Evolutionary conservation across 2,329 filamentous ascomycete genomes (phyloP).

Genomic region (Apiospora kogelbergensis): DNA sequence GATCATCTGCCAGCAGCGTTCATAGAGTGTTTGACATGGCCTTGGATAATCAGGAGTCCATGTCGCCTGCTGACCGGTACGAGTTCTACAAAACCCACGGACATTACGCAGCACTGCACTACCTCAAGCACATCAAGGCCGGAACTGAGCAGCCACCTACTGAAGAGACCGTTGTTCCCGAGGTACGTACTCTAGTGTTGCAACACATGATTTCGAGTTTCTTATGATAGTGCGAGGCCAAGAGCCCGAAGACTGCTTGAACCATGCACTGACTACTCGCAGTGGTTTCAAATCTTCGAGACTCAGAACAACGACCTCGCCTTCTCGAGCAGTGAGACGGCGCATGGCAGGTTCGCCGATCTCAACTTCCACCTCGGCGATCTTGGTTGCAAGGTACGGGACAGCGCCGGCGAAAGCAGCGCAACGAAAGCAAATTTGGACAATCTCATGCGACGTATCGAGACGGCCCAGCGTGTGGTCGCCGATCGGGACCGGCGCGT

Average conservation of each 20-base stretch:
- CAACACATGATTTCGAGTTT: neutral
- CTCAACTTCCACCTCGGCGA: neutral
- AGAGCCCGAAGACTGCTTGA: neutral
- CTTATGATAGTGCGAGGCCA: neutral
- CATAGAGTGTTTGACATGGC: neutral
- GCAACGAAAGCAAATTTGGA: neutral
- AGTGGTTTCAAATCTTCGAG: conserved; percentile 6
- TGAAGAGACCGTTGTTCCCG: neutral
- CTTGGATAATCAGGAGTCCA: neutral
- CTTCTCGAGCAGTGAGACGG: neutral
- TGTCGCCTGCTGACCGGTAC: neutral
- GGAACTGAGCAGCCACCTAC: neutral
- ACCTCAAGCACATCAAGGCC: neutral
- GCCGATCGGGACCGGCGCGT: neutral
- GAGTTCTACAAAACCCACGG: neutral
- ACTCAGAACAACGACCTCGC: neutral
- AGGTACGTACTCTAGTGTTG: neutral
- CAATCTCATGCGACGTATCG: neutral
- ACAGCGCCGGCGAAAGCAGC: neutral
- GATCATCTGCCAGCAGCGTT: neutral
- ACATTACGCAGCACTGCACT: neutral
- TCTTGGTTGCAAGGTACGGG: neutral
- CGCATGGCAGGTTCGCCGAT: neutral
- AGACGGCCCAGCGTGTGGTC: neutral
- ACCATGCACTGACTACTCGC: neutral